These are phyloP conservation scores for Cochliopodium minus DNA, from an alignment of 208 protist species.

Conservation along the genomic window DNA sequence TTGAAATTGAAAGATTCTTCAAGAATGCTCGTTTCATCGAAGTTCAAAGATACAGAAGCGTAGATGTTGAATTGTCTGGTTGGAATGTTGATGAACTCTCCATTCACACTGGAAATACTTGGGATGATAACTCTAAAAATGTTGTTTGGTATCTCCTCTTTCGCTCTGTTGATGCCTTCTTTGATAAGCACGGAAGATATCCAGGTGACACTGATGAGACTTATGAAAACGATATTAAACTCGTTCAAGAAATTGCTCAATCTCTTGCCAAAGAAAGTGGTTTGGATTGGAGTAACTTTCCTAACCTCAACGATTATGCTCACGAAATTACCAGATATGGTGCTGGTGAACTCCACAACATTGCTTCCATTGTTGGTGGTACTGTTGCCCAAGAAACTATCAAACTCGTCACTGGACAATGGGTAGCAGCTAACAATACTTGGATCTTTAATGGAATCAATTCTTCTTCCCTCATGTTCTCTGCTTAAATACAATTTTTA, in stretches of 20 bases:
- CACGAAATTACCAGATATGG: slow-evolving; percentile 52
- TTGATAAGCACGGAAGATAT: slow-evolving; percentile 16
- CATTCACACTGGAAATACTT: neutral
- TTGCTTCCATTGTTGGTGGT: slow-evolving; percentile 69
- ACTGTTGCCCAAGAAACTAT: slow-evolving; percentile 76
- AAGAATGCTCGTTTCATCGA: slow-evolving; percentile 21
- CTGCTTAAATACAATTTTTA: neutral
- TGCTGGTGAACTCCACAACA: slow-evolving; percentile 53
- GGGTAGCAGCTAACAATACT: slow-evolving; percentile 56
- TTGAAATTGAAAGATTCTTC: slow-evolving; percentile 11
- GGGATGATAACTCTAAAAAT: slow-evolving; percentile 11
- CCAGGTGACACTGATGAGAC: slow-evolving; percentile 27
- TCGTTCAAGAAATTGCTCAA: slow-evolving; percentile 13
- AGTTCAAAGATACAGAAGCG: slow-evolving; percentile 6
- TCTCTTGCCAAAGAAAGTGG: slow-evolving; percentile 1
- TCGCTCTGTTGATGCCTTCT: slow-evolving; percentile 36
- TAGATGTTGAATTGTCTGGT: slow-evolving; percentile 13
- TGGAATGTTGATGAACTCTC: neutral
- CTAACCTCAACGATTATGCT: slow-evolving; percentile 26
- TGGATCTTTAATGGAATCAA: slow-evolving; percentile 71
- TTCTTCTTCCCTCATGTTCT: neutral
- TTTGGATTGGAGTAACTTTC: neutral
- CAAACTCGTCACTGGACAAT: slow-evolving; percentile 75
- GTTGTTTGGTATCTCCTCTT: slow-evolving; percentile 38
- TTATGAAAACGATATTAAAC: slow-evolving; percentile 22